A percentile compares a stretch with the other conserved stretches of the same genome.
Conservation (phyloP, 495 filamentous ascomycete species). For the Aspergillus ostianus region DNA sequence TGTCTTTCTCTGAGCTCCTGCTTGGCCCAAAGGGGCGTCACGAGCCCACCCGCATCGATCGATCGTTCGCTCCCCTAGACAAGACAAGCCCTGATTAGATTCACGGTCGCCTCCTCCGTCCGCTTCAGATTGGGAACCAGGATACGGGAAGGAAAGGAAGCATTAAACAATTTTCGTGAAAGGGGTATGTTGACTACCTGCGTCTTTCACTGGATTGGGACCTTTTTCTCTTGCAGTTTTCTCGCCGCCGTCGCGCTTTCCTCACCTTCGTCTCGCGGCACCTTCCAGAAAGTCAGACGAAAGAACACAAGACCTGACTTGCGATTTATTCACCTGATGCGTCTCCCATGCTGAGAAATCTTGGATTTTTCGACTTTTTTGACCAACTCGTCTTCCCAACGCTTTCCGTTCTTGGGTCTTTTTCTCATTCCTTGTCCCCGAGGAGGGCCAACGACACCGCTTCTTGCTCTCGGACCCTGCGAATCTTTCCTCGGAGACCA, state of each 20-base stretch:
- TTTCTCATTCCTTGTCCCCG: neutral
- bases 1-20: slow-evolving; percentile 20
- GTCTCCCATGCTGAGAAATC: slow-evolving; percentile 8
- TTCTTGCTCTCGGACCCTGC: slow-evolving; percentile 10
- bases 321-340: slow-evolving; percentile 10
- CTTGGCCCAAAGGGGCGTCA: slow-evolving; percentile 24
- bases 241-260: slow-evolving; percentile 28
- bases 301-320: slow-evolving; percentile 1
- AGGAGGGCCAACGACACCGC: slow-evolving; percentile 7
- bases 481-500: neutral
- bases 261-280: slow-evolving; percentile 19
- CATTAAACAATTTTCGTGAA: neutral
- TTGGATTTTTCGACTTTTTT: neutral
- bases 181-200: neutral
- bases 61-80: slow-evolving; percentile 23
- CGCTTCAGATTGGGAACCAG: neutral
- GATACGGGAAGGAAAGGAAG: neutral
- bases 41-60: slow-evolving; percentile 16
- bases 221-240: neutral
- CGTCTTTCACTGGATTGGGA: neutral
- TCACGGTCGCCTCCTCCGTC: neutral
- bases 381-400: slow-evolving; percentile 1
- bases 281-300: slow-evolving; percentile 1
- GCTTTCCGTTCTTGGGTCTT: neutral
- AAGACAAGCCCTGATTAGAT: slow-evolving; percentile 11